phyloP scores from a whole-genome alignment of 352 stramenopile species.

The Phytopythium mirpurense region DNA sequence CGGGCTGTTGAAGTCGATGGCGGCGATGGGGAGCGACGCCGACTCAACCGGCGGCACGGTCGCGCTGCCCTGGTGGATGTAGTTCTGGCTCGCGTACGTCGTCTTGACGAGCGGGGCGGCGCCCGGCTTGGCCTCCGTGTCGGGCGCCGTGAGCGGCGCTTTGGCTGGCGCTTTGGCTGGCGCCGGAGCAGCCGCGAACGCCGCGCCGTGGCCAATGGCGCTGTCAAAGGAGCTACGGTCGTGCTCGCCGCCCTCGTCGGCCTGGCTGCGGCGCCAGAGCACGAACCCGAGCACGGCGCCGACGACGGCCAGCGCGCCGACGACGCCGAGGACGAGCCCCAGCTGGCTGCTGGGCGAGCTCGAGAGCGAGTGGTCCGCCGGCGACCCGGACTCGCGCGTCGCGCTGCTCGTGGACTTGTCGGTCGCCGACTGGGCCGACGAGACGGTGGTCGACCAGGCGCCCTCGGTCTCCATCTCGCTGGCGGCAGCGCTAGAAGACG shows the following conservation, averaged over 20 bases:
- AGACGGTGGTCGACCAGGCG: constrained; percentile 10
- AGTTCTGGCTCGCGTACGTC: constrained; percentile 10
- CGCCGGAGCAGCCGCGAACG: constrained; percentile 12
- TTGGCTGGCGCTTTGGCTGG: not conserved
- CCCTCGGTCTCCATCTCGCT: not conserved
- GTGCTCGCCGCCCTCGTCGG: constrained; percentile 52
- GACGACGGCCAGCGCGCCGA: constrained; percentile 32
- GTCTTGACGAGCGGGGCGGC: constrained; percentile 12
- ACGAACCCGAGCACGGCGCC: constrained; percentile 57
- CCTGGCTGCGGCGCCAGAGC: constrained; percentile 44
- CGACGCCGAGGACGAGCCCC: constrained; percentile 48
- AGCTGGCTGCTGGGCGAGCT: constrained; percentile 27
- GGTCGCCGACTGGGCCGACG: constrained; percentile 10
- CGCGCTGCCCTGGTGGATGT: constrained; percentile 9
- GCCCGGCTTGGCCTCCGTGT: not conserved
- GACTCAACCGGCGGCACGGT: constrained; percentile 7
- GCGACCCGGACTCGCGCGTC: constrained; percentile 9
- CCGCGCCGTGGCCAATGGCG: not conserved
- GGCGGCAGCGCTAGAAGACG: not conserved
- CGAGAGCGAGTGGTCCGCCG: constrained; percentile 13
- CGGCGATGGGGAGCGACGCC: constrained; percentile 2
- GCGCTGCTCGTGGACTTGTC: constrained; percentile 10
- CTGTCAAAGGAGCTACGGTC: constrained; percentile 15
- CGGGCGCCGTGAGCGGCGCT: not conserved
- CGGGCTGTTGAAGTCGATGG: constrained; percentile 40